Base-by-base conservation (phyloP, 2,329 filamentous ascomycete species). In the Neophaeococcomyces aloes region DNA sequence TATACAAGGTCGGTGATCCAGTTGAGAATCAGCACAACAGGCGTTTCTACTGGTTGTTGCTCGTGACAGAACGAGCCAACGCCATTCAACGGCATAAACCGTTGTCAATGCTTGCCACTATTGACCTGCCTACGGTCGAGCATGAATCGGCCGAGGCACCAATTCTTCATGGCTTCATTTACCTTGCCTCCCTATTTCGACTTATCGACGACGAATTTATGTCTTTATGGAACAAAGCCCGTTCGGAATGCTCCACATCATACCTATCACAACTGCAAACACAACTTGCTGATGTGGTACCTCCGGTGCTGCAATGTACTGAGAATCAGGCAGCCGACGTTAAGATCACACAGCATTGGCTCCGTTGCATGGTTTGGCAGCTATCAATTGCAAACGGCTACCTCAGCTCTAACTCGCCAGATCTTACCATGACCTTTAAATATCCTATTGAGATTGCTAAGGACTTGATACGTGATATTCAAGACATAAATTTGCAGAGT, bases 31-130 rank as follows among this genome's bases (percentile, higher is more conserved):
- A 78, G 17, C 72, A 79, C 49, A 72, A 75, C 52, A 70, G 83
- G 45, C 73, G 81, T 25, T 65, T 86, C 0, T 87, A 79, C 57
- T 87, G 83, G 82, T 68, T 86, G 7, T 65, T 86, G 7, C 81
- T 82, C 55, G 70, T 82, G 1, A 78, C 78, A 7, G 83, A 87
- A 64, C 75, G 81, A 59, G 74, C 80, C 10, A 83, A 84, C 57
- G 79, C 78, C 35, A 65, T 86, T 38, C 76, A 81, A 59, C 72
- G 78, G 51, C 74, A 75, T 54, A 72, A 78, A 35, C 80, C 80
- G 13, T 60, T 84, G 38, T 80, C 78, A 6, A 68, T 86, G 3
- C 76, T 80, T 57, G 69, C 80, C 17, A 76, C 75, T 5, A 75
- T 84, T 53, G 74, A 70, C 33, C 67, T 74, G 17, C 79, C 80